Evolutionary conservation across 1,284 basidiomycete genomes (phyloP).

Genomic region (Moniliophthora roreri): DNA sequence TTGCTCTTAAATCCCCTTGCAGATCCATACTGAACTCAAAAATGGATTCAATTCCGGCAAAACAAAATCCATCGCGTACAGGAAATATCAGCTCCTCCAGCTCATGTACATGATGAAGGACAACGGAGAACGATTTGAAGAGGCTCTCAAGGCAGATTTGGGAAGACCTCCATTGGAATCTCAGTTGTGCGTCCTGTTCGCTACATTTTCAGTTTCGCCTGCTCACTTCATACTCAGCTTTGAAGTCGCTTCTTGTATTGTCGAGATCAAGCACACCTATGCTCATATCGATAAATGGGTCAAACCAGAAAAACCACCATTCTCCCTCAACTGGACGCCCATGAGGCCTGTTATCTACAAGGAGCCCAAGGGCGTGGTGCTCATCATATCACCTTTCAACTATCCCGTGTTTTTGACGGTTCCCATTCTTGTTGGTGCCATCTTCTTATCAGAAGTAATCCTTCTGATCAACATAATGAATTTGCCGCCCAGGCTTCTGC

Average conservation of each 20-base stretch:
- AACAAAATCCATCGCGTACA: conserved; percentile 54
- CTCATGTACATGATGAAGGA: conserved; percentile 69
- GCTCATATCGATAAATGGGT: conserved; percentile 76
- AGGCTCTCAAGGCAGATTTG: conserved; percentile 56
- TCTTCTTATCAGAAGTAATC: conserved; percentile 12
- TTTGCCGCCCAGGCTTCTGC: conserved; percentile 57
- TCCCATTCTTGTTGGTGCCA: conserved; percentile 55
- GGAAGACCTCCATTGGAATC: conserved; percentile 55
- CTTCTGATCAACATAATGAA: background rate
- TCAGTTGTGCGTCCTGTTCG: conserved; percentile 48
- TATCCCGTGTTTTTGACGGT: conserved; percentile 54
- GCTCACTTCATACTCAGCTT: conserved; percentile 36
- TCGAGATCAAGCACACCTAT: conserved; percentile 66
- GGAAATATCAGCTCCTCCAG: conserved; percentile 67
- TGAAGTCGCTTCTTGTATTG: conserved; percentile 52
- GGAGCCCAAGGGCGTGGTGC: conserved; percentile 73
- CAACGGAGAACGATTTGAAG: conserved; percentile 54
- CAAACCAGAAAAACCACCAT: conserved; percentile 61
- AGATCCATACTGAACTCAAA: conserved; percentile 56
- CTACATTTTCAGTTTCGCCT: background rate
- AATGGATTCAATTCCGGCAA: conserved; percentile 59
- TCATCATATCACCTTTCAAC: conserved; percentile 71
- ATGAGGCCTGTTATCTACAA: conserved; percentile 70
- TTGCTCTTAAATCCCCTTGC: background rate
- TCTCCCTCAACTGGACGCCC: conserved; percentile 51